Evolutionary conservation across 805 yeast genomes (phyloP), one percentile per base, ranked within the genome.

Genomic region (Teunomyces tritomae): DNA sequence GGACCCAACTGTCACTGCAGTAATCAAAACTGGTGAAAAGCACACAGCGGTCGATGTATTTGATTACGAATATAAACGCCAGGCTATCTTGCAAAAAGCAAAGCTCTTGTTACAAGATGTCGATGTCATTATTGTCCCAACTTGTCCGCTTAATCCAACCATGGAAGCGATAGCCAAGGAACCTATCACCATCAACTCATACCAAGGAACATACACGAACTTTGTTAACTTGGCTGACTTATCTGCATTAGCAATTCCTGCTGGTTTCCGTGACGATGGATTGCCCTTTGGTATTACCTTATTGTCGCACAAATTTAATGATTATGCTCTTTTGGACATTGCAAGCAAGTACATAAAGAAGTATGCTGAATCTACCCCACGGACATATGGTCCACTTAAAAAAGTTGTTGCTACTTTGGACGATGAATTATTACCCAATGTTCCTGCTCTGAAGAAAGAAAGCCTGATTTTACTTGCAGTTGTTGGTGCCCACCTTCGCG

Each of bases 181-280:
- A 63, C 98, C 98, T 3, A 74, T 94, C 28, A 65, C 74, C 40
- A 81, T 90, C 58, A 92, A 92, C 74, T 88, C 97, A 5, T 76
- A 77, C 61, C 99, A 94, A 71, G 99, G 99, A 28, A 90, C 97
- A n/a, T 92, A 96, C 85, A 92, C 98, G 28, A 92, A 92, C 70
- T 94, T 94, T 65, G 97, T 89, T 58, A 92, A 94, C 65, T 78
- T 92, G 63, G 96, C 97, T 3, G 98, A 92, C 62, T 68, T 91
- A 73, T 85, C 95, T 32, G 98, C 96, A 1, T 74, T 92, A 57
- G 89, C 98, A 0, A 77, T 92, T 47, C 98, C 99, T 24, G 87
- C 85, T 20, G 97, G 96, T 2, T 92, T 89, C 78, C 67, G 77
- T 47, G 57, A 78, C 1, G 97, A 92, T 65, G 96, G 96, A 3